Evolutionary conservation across 768 basidiomycete genomes (phyloP).

Genomic region (Amanita pallidorosea): DNA sequence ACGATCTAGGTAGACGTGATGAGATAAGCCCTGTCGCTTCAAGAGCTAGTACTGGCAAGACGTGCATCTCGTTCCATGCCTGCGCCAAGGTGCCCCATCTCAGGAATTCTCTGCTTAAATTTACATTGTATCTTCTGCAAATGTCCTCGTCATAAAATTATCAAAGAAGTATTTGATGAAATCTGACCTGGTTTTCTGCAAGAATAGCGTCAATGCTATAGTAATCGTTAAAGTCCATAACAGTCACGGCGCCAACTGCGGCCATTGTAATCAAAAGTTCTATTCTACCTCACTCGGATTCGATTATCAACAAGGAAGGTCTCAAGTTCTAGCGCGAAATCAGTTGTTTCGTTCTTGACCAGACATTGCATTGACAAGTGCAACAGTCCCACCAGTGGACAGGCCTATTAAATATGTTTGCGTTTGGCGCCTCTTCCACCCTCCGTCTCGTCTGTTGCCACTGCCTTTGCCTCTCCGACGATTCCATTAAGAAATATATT

Average conservation of each 20-base stretch:
- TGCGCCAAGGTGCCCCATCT: conserved; percentile 85
- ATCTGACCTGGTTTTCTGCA: conserved; percentile 74
- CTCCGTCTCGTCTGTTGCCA: neutral
- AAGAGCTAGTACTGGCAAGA: conserved; percentile 6
- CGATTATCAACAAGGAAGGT: too few species aligned
- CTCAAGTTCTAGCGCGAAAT: too few species aligned
- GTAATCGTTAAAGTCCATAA: conserved; percentile 79
- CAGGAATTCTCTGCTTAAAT: conserved; percentile 76
- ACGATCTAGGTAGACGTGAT: conserved; percentile 48
- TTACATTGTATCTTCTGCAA: conserved; percentile 85
- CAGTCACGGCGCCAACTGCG: too few species aligned
- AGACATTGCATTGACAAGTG: too few species aligned
- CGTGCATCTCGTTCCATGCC: conserved; percentile 76
- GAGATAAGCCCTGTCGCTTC: neutral
- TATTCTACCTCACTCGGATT: too few species aligned
- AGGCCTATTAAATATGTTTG: neutral
- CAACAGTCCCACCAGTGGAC: too few species aligned
- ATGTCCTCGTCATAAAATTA: neutral
- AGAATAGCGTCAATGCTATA: conserved; percentile 88
- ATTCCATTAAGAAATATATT: neutral
- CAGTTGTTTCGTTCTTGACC: too few species aligned
- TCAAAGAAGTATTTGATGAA: neutral
- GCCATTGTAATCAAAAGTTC: too few species aligned
- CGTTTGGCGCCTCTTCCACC: neutral
- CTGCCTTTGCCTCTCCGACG: neutral